Conservation (phyloP, 352 stramenopile genomes). For the Globisporangium carolinianum region DNA sequence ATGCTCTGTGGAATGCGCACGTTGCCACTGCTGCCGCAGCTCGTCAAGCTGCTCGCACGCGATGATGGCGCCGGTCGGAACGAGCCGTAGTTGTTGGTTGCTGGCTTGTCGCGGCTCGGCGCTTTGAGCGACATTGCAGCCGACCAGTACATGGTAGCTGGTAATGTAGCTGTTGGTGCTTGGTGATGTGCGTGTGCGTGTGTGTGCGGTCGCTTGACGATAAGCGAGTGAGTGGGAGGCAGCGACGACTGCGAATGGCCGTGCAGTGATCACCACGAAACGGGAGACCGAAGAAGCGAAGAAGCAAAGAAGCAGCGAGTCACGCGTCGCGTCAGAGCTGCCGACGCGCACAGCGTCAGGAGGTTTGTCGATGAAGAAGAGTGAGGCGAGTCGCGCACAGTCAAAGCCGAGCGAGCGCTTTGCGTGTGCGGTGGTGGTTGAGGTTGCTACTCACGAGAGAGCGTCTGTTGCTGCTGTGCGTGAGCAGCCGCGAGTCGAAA, state of each 20-base stretch:
- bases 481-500: slow-evolving; percentile 1
- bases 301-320: too few species aligned
- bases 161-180: slow-evolving; percentile 3
- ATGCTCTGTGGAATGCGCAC: slow-evolving; percentile 74
- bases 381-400: too few species aligned
- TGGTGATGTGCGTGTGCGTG: neutral
- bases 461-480: neutral
- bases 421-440: neutral
- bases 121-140: slow-evolving; percentile 59
- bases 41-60: slow-evolving; percentile 12
- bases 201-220: neutral
- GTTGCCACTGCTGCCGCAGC: slow-evolving; percentile 15
- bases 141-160: slow-evolving; percentile 60
- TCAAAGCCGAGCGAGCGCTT: neutral
- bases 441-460: too few species aligned
- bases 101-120: slow-evolving; percentile 15
- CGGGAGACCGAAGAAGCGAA: neutral
- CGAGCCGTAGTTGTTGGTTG: slow-evolving; percentile 43
- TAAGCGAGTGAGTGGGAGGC: neutral
- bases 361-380: neutral
- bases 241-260: neutral
- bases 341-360: slow-evolving; percentile 10
- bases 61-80: slow-evolving; percentile 17
- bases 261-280: neutral
- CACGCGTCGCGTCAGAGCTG: slow-evolving; percentile 5